A percentile compares a stretch with the other conserved stretches of the same genome.
These are phyloP conservation scores for Ramularia endophylla DNA, from an alignment of 2,329 filamentous ascomycete species.

Conservation along the genomic window DNA sequence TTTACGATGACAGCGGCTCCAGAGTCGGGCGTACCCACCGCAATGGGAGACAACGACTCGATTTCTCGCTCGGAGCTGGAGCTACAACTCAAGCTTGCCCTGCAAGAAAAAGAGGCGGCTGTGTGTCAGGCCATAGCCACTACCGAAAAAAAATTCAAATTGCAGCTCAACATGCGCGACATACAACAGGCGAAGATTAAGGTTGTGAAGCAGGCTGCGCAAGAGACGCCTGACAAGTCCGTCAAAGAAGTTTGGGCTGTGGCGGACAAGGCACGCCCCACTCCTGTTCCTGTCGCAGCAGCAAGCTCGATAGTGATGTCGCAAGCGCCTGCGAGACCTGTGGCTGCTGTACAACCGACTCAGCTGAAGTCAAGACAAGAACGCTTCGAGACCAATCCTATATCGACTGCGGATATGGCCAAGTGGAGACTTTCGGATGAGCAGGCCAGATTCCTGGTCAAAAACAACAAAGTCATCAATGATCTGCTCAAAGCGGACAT, in stretches of 20 bases:
- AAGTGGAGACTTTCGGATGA: too few species aligned
- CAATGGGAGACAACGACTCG: background rate
- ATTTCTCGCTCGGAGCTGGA: slow-evolving; percentile 10
- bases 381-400: too few species aligned
- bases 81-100: slow-evolving; percentile 21
- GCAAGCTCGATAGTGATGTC: too few species aligned
- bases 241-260: slow-evolving; percentile 83
- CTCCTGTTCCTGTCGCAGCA: slow-evolving; percentile 22
- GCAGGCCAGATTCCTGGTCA: too few species aligned
- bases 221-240: slow-evolving; percentile 74
- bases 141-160: slow-evolving; percentile 52
- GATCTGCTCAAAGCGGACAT: too few species aligned
- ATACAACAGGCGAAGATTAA: slow-evolving; percentile 64
- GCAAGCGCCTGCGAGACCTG: too few species aligned
- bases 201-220: slow-evolving; percentile 73
- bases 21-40: too few species aligned
- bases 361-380: too few species aligned
- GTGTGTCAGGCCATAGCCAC: slow-evolving; percentile 31
- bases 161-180: slow-evolving; percentile 68
- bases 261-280: slow-evolving; percentile 56
- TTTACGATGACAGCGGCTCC: too few species aligned
- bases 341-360: too few species aligned
- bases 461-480: too few species aligned
- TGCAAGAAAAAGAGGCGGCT: slow-evolving; percentile 27
- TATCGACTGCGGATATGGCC: too few species aligned